Evolutionary conservation across 371 early-diverging fungal species (phyloP).

Genomic region (Syncephalis plumigaleata): DNA sequence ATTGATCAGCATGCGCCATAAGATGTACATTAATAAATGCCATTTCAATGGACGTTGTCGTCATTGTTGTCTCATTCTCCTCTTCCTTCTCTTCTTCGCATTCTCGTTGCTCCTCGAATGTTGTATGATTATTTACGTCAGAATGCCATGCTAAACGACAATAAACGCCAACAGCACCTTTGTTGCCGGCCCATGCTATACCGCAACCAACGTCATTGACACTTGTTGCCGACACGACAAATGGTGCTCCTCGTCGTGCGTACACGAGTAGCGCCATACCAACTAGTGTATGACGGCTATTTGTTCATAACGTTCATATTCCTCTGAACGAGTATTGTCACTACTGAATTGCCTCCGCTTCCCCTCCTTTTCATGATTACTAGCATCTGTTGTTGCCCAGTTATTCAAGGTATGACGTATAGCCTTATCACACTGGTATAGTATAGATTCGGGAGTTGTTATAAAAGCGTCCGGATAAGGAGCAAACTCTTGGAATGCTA

Average conservation of each 20-base stretch:
- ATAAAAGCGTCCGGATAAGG: slow-evolving; percentile 18
- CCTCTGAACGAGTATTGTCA: too few relatives aligned
- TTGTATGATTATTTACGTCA: too few relatives aligned
- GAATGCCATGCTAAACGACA: too few relatives aligned
- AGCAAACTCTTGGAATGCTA: slow-evolving; percentile 19
- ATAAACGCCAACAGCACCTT: slow-evolving; percentile 34
- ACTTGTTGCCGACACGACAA: slow-evolving; percentile 7
- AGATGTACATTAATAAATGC: too few relatives aligned
- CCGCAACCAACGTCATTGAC: slow-evolving; percentile 14
- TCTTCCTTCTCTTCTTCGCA: too few relatives aligned
- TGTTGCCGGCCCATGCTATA: slow-evolving; percentile 27
- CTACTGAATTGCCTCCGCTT: too few relatives aligned
- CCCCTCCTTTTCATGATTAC: background rate
- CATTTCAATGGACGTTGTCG: too few relatives aligned
- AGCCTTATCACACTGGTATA: slow-evolving; percentile 5
- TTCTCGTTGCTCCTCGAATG: too few relatives aligned
- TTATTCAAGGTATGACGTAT: background rate
- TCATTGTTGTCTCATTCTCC: too few relatives aligned
- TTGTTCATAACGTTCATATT: too few relatives aligned
- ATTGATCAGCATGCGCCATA: too few relatives aligned
- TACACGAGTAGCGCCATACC: slow-evolving; percentile 17
- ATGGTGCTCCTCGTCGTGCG: slow-evolving; percentile 12
- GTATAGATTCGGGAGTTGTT: slow-evolving; percentile 7
- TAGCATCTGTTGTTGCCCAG: background rate
- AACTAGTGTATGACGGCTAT: slow-evolving; percentile 5